A percentile compares a stretch with the other conserved stretches of the same genome.
These are phyloP conservation scores for Jimgerdemannia flammicorona DNA, from an alignment of 192 early-diverging fungal genomes.

Conservation along the genomic window DNA sequence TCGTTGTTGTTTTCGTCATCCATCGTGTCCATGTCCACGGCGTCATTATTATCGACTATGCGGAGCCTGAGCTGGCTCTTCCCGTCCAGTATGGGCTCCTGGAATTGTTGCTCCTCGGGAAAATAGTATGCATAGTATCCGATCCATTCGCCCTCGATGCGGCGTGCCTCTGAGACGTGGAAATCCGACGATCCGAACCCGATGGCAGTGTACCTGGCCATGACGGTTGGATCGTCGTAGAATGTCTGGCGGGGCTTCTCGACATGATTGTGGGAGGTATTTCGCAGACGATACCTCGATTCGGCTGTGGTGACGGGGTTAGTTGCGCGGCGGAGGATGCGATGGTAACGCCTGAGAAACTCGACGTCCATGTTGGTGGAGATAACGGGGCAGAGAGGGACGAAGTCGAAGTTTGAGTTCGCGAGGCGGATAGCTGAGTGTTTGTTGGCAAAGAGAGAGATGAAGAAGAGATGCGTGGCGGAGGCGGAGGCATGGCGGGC, in stretches of 20 bases:
- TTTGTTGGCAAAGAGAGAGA: slow-evolving; percentile 26
- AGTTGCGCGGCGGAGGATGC: slow-evolving; percentile 4
- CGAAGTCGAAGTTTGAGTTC: slow-evolving; percentile 22
- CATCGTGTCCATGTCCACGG: background rate
- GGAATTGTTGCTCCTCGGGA: background rate
- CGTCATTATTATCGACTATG: background rate
- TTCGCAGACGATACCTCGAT: background rate
- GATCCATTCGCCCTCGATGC: slow-evolving; percentile 34
- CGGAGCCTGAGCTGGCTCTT: background rate
- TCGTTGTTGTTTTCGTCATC: slow-evolving; percentile 16
- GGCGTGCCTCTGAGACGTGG: slow-evolving; percentile 29
- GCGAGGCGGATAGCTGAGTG: slow-evolving; percentile 22
- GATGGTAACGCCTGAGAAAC: slow-evolving; percentile 27
- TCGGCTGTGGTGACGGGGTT: background rate
- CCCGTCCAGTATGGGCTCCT: background rate
- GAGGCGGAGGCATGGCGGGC: slow-evolving; percentile 22
- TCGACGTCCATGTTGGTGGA: slow-evolving; percentile 28
- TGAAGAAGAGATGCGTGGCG: slow-evolving; percentile 32
- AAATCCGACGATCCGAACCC: slow-evolving; percentile 19
- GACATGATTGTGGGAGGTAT: background rate
- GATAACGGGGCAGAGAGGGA: slow-evolving; percentile 19
- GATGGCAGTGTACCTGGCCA: slow-evolving; percentile 6
- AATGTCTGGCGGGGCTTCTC: background rate
- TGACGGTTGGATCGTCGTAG: slow-evolving; percentile 3
- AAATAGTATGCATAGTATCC: slow-evolving; percentile 30